Evolutionary conservation across 768 basidiomycete species (phyloP).

Genomic region (Suillus subluteus): DNA sequence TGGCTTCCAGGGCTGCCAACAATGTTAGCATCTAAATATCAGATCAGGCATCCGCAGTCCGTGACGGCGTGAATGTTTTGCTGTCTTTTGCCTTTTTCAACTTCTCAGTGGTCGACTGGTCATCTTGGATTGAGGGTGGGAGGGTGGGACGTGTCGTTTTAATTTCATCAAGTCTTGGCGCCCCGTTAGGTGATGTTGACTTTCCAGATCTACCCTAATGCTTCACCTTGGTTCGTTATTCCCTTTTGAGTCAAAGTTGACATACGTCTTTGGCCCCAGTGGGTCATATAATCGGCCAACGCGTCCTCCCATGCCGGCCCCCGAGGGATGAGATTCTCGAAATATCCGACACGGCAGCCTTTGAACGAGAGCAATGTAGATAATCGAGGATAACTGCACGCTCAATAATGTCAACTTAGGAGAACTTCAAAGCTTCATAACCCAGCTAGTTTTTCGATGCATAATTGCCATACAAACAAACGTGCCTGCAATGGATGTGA

Average conservation of each 20-base stretch:
- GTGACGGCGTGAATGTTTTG: not conserved
- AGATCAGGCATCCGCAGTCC: not conserved
- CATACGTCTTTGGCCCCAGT: no score
- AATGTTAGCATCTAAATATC: not conserved
- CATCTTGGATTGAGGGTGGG: constrained; percentile 70
- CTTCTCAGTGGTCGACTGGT: constrained; percentile 49
- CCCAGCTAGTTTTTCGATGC: not conserved
- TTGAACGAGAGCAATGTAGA: constrained; percentile 32
- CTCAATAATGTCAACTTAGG: not conserved
- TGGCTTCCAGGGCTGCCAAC: not conserved
- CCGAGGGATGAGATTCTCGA: constrained; percentile 23
- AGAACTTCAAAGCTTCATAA: constrained; percentile 1
- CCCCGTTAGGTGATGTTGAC: not conserved
- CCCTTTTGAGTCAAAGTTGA: no score
- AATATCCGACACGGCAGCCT: constrained; percentile 26
- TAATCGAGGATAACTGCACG: constrained; percentile 16
- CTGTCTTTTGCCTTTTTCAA: not conserved
- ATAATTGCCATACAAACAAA: not conserved
- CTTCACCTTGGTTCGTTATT: no score
- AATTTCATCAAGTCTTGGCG: not conserved
- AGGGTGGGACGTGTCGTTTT: constrained; percentile 14
- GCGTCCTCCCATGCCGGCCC: constrained; percentile 23
- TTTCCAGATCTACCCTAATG: constrained; percentile 32
- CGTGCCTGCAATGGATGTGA: not conserved
- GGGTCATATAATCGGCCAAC: constrained; percentile 42